Evolutionary conservation across 176 grass and related monocot species (phyloP).

Genomic region (Hyparrhenia diplandra): DNA sequence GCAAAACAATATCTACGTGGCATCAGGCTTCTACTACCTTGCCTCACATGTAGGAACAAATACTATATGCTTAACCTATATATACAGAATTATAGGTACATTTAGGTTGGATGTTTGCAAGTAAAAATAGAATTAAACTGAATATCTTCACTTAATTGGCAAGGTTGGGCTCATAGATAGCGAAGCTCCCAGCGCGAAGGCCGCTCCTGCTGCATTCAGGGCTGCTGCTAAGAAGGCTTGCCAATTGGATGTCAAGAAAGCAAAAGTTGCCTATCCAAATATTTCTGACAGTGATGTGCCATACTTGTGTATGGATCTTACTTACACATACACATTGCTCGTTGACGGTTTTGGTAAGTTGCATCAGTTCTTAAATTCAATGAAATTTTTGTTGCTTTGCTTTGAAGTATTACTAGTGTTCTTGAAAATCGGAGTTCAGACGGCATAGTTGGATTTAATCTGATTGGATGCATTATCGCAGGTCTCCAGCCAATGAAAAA

Average conservation of each 20-base stretch:
- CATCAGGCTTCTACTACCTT: neutral
- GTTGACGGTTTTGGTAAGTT: neutral
- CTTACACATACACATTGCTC: neutral
- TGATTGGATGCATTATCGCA: neutral
- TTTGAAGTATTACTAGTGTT: neutral
- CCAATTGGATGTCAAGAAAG: neutral
- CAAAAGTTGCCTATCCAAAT: neutral
- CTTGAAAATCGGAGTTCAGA: neutral
- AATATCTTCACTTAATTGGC: neutral
- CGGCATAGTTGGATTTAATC: neutral
- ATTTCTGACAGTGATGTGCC: neutral
- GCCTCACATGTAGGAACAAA: slow-evolving; percentile 1
- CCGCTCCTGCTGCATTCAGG: neutral
- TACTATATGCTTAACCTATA: neutral
- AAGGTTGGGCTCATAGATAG: slow-evolving; percentile 7
- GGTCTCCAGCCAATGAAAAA: neutral
- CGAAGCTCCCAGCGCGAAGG: neutral
- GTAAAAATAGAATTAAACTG: neutral
- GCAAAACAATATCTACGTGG: neutral
- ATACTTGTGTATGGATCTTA: slow-evolving; percentile 12
- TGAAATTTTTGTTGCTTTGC: neutral
- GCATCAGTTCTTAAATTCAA: neutral
- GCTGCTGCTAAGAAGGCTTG: neutral
- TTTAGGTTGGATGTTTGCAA: neutral
- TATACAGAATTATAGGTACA: neutral